Base-by-base conservation (phyloP, 345 rosid species). In the Melaleuca quinquenervia region DNA sequence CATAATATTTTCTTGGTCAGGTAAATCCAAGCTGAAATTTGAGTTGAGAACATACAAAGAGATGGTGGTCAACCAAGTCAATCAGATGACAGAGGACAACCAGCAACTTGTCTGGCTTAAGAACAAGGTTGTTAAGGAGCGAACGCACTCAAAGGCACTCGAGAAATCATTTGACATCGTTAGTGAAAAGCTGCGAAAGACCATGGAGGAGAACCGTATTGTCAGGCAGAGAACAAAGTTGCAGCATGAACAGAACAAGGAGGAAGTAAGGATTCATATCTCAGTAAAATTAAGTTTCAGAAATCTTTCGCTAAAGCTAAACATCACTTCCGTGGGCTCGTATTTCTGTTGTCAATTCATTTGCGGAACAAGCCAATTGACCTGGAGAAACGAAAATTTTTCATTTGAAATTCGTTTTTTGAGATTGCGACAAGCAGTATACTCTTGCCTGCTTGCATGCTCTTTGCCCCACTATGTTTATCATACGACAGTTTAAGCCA, bases 1-100 rank as follows among this genome's bases (percentile, higher is more conserved):
- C 10, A 1, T 22, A 44, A 55, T 54, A 18, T 70, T 0, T 20
- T 13, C 55, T 50, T 52, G 51, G 49, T 89, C 85, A 97, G 99
- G 96, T 14, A 94, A 92, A 90, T 55, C 93, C 1, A 93, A 84
- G 92, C 92, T 94, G 48, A 95, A 93, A 86, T 94, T 85, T 85
- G 98, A 97, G 82, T 84, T 97, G 94, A 89, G 90, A 82, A 94
- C 99, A 11, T 91, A 94, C 88, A 92, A 90, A 32, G 99, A 96
- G 92, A 88, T 92, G 96, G 97, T 95, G 53, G 94, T 93, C 56
- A 86, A 87, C 83, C 92, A 94, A 82, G 84, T 94, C 74, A 91
- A 92, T 90, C 94, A 94, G 87, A 94, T 97, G 87, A 82, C 92
- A 32, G 96, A 94, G 88, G 97, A 95, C 75, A 95, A 94, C 83